Conservation (phyloP, 2,329 filamentous ascomycete species). For the Stagonosporopsis rhizophila region DNA sequence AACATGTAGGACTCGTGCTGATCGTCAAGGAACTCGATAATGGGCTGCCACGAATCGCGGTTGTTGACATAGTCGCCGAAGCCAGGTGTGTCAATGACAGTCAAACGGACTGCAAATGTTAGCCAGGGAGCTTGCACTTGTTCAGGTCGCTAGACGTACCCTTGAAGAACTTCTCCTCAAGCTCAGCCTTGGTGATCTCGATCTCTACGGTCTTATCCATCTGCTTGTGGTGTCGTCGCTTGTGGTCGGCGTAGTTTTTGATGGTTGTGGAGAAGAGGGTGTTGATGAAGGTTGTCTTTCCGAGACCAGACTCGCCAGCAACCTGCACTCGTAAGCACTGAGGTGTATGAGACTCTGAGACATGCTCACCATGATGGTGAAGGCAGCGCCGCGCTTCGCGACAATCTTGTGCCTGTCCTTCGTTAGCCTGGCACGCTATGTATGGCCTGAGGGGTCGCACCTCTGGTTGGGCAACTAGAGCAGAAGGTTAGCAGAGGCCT, state of each 20-base stretch:
- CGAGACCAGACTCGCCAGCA: slow-evolving; percentile 96
- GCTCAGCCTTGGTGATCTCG: slow-evolving; percentile 98
- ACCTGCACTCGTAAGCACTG: slow-evolving; percentile 64
- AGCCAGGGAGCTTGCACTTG: slow-evolving; percentile 21
- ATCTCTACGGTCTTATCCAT: slow-evolving; percentile 99
- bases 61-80: slow-evolving; percentile 99
- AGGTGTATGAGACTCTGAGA: neutral
- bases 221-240: slow-evolving; percentile 98
- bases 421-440: slow-evolving; percentile 41
- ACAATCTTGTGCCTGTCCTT: slow-evolving; percentile 71
- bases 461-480: slow-evolving; percentile 72
- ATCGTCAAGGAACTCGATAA: slow-evolving; percentile 99
- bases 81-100: slow-evolving; percentile 97
- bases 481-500: slow-evolving; percentile 42
- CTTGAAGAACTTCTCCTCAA: slow-evolving; percentile 99
- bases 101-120: slow-evolving; percentile 80
- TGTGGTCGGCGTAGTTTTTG: slow-evolving; percentile 99
- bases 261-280: slow-evolving; percentile 99
- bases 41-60: slow-evolving; percentile 99
- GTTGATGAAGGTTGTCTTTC: slow-evolving; percentile 99
- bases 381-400: slow-evolving; percentile 88
- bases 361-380: slow-evolving; percentile 91
- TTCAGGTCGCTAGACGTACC: slow-evolving; percentile 60
- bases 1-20: slow-evolving; percentile 99
- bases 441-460: slow-evolving; percentile 51